Evolutionary conservation across 2,329 filamentous ascomycete species (phyloP).

Genomic region (Arthrinium puccinioides): DNA sequence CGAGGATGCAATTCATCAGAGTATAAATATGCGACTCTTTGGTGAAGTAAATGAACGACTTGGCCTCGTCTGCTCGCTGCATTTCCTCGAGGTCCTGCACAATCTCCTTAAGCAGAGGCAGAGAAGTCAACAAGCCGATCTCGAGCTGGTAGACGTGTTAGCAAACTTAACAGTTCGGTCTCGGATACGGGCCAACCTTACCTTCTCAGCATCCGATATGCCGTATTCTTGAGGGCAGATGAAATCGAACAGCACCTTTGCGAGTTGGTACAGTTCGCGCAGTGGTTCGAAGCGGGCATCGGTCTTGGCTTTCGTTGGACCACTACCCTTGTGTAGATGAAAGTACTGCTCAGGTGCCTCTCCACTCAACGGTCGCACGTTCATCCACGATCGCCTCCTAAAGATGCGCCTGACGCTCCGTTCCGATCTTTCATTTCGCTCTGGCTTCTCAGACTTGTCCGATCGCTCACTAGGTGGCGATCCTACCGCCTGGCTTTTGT

Average conservation of each 20-base stretch:
- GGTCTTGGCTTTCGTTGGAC: slow-evolving; percentile 67
- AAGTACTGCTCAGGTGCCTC: slow-evolving; percentile 72
- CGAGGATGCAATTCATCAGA: slow-evolving; percentile 92
- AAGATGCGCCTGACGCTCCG: slow-evolving; percentile 46
- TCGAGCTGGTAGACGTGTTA: slow-evolving; percentile 51
- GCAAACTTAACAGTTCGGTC: background rate
- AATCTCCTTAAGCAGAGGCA: slow-evolving; percentile 92
- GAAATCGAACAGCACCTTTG: slow-evolving; percentile 95
- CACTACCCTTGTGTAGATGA: slow-evolving; percentile 75
- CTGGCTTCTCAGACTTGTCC: slow-evolving; percentile 20
- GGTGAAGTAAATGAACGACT: slow-evolving; percentile 98
- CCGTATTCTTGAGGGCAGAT: slow-evolving; percentile 98
- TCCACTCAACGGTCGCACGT: slow-evolving; percentile 41
- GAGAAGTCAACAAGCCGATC: slow-evolving; percentile 87
- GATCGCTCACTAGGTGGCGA: slow-evolving; percentile 17
- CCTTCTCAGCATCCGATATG: slow-evolving; percentile 87
- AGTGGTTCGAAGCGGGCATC: slow-evolving; percentile 83
- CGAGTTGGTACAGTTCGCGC: slow-evolving; percentile 85
- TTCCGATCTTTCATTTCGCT: slow-evolving; percentile 19
- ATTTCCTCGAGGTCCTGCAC: slow-evolving; percentile 91
- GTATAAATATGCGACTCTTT: slow-evolving; percentile 99
- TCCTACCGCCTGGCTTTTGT: slow-evolving; percentile 25
- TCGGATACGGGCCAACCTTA: slow-evolving; percentile 10
- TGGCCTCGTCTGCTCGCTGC: slow-evolving; percentile 87
- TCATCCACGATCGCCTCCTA: slow-evolving; percentile 53